phyloP scores from a whole-genome alignment of 2,329 filamentous ascomycete genomes.

The Fusarium sarcochroum region DNA sequence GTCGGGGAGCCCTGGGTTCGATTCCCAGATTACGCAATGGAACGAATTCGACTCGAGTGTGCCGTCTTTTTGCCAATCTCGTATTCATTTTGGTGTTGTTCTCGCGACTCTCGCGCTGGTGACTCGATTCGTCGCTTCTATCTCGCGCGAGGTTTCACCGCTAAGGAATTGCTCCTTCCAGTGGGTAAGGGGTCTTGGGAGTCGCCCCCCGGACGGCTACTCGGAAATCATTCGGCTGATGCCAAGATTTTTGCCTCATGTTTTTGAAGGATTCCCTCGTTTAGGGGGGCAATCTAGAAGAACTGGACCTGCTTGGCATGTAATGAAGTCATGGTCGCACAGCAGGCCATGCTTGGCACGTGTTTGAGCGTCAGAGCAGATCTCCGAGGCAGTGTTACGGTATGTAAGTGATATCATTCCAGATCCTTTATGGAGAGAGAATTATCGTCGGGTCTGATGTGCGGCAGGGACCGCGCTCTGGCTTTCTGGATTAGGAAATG shows the following conservation, averaged over 20 bases:
- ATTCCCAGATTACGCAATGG: slow-evolving; percentile 31
- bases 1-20: slow-evolving; percentile 30
- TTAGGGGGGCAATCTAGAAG: too few relatives aligned
- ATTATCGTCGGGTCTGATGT: too few relatives aligned
- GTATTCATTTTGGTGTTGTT: not conserved
- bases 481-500: slow-evolving; percentile 4
- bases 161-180: too few relatives aligned
- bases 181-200: too few relatives aligned
- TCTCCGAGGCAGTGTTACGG: not conserved
- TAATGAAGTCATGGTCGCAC: slow-evolving; percentile 15
- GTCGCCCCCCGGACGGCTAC: not conserved
- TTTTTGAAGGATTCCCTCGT: too few relatives aligned
- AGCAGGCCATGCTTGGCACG: not conserved
- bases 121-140: too few relatives aligned
- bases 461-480: not conserved
- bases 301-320: too few relatives aligned
- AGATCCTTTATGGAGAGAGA: too few relatives aligned
- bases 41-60: rapidly evolving
- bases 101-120: too few relatives aligned
- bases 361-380: not conserved
- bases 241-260: not conserved
- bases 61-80: not conserved
- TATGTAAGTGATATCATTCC: not conserved
- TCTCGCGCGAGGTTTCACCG: too few relatives aligned
- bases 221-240: not conserved